Evolutionary conservation across 352 stramenopile genomes (phyloP).

Genomic region (Albugo laibachii): DNA sequence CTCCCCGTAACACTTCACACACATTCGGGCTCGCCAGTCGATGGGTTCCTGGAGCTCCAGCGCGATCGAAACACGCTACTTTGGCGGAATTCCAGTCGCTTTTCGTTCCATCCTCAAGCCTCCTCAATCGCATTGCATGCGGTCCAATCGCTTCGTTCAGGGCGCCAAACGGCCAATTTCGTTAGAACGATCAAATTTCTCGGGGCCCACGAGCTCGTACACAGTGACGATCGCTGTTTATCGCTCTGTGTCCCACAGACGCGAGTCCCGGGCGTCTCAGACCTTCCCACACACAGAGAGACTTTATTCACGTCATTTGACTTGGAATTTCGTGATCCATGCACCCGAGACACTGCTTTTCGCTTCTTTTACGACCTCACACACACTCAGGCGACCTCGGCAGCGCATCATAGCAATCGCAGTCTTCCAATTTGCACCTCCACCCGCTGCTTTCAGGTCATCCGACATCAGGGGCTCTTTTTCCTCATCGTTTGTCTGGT

Average conservation of each 20-base stretch:
- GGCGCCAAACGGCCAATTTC: conserved; percentile 59
- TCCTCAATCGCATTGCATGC: conserved; percentile 20
- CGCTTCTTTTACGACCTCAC: conserved; percentile 20
- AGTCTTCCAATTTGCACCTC: conserved; percentile 19
- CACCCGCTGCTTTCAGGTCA: conserved; percentile 41
- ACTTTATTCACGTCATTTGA: conserved; percentile 27
- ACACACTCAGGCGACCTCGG: too few species aligned
- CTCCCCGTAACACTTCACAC: conserved; percentile 30
- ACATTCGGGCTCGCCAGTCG: conserved; percentile 19
- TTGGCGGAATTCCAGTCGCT: conserved; percentile 24
- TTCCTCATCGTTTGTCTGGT: conserved; percentile 36
- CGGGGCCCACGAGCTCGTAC: conserved; percentile 13
- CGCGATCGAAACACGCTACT: conserved; percentile 40
- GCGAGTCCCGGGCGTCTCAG: background rate
- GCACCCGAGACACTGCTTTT: conserved; percentile 23
- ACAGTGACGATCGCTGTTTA: conserved; percentile 44
- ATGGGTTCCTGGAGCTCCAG: conserved; percentile 30
- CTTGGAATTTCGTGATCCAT: conserved; percentile 41
- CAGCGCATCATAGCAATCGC: conserved; percentile 12
- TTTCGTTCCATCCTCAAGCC: background rate
- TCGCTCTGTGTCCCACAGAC: conserved; percentile 21
- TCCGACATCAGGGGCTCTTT: conserved; percentile 54
- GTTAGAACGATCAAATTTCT: conserved; percentile 73
- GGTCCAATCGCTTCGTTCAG: conserved; percentile 35
- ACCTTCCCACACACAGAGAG: background rate